Evolutionary conservation across 2,329 filamentous ascomycete genomes (phyloP).

Genomic region (Sporothrix dimorphospora): DNA sequence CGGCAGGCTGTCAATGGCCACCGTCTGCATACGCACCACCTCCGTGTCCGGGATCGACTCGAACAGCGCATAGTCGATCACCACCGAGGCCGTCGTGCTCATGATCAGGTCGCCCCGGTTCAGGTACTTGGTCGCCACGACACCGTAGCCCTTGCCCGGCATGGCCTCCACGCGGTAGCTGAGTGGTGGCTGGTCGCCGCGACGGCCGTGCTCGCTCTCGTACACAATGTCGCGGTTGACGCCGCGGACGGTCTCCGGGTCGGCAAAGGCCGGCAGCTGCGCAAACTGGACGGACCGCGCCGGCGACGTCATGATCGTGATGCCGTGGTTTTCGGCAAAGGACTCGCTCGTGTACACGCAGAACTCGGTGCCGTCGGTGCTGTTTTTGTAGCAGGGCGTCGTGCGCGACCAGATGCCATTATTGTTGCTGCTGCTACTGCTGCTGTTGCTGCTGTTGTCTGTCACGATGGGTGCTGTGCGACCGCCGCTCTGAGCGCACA

Average conservation of each 20-base stretch:
- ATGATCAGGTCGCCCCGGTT: slow-evolving; percentile 45
- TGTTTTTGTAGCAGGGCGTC: slow-evolving; percentile 38
- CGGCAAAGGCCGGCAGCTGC: slow-evolving; percentile 38
- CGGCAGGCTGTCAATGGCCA: slow-evolving; percentile 41
- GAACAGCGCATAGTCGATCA: slow-evolving; percentile 47
- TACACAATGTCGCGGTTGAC: slow-evolving; percentile 39
- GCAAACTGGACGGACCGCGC: slow-evolving; percentile 41
- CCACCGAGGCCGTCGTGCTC: slow-evolving; percentile 44
- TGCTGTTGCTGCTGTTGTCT: not conserved
- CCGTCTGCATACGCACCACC: slow-evolving; percentile 41
- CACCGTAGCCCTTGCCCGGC: slow-evolving; percentile 46
- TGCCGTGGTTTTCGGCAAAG: slow-evolving; percentile 45
- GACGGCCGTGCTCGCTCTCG: slow-evolving; percentile 29
- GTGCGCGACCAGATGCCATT: slow-evolving; percentile 37
- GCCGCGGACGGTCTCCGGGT: slow-evolving; percentile 34
- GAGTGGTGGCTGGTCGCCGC: not conserved
- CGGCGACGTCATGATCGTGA: slow-evolving; percentile 45
- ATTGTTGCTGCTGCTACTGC: not conserved
- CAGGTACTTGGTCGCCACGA: slow-evolving; percentile 43
- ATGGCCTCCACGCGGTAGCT: slow-evolving; percentile 43
- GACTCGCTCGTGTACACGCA: slow-evolving; percentile 44
- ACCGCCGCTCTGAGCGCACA: slow-evolving; percentile 23
- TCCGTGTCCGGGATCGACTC: slow-evolving; percentile 37
- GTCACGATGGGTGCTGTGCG: not conserved
- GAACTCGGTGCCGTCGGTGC: slow-evolving; percentile 32